Conservation (phyloP, 345 rosid genomes). For the Crucihimalaya himalaica region DNA sequence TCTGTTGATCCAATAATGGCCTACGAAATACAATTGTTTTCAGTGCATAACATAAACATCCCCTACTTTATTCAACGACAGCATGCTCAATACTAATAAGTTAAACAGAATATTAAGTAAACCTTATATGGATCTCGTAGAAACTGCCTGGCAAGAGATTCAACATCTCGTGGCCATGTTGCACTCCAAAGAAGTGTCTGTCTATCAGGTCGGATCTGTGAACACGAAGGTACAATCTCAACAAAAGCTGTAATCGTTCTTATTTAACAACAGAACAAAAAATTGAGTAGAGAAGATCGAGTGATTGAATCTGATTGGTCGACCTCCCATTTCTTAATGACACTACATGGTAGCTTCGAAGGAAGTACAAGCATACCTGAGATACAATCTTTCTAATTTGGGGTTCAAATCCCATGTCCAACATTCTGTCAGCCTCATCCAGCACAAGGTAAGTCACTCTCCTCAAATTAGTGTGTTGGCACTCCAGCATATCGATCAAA, state of each 20-base stretch:
- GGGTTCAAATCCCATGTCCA: constrained; percentile 99
- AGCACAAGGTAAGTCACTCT: constrained; percentile 93
- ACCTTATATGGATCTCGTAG: constrained; percentile 90
- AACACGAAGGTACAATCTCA: constrained; percentile 16
- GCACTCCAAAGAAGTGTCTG: constrained; percentile 99
- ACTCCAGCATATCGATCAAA: constrained; percentile 89
- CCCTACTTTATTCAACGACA: neutral
- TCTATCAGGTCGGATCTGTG: constrained; percentile 96
- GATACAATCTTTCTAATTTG: constrained; percentile 87
- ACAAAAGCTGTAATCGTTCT: neutral
- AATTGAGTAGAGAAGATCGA: neutral
- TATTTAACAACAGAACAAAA: neutral
- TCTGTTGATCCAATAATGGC: constrained; percentile 83
- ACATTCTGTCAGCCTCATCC: constrained; percentile 97
- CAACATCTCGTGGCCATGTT: constrained; percentile 98
- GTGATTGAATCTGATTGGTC: neutral
- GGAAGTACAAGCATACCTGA: constrained; percentile 53
- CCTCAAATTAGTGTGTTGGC: constrained; percentile 74
- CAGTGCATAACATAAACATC: constrained; percentile 13
- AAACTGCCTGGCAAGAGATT: constrained; percentile 85
- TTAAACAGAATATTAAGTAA: neutral
- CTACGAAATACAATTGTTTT: constrained; percentile 38
- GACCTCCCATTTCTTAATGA: neutral
- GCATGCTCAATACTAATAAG: constrained; percentile 9
- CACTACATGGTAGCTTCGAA: constrained; percentile 4